These are phyloP conservation scores for Metschnikowia continentalis DNA, from an alignment of 805 yeast genomes.

Conservation along the genomic window DNA sequence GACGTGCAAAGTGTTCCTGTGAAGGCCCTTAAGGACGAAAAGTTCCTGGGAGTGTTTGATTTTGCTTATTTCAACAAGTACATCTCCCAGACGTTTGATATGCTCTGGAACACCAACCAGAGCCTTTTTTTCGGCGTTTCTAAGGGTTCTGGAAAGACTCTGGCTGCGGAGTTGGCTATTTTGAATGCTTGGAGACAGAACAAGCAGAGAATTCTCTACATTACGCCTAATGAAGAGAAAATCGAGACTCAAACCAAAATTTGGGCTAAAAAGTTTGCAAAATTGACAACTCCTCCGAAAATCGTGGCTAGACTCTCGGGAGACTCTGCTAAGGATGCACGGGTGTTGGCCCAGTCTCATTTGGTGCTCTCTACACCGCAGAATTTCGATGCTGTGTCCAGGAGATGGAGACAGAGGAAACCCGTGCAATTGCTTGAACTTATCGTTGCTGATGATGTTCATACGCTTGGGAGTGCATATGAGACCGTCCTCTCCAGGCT, in stretches of 20 bases:
- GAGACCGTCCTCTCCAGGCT: constrained; percentile 70
- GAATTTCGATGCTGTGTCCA: constrained; percentile 68
- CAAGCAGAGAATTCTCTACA: constrained; percentile 66
- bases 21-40: constrained; percentile 44
- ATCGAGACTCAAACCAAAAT: constrained; percentile 42
- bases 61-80: constrained; percentile 61
- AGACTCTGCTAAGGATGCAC: constrained; percentile 50
- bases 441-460: constrained; percentile 70
- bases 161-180: constrained; percentile 67
- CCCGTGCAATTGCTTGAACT: constrained; percentile 65
- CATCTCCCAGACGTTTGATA: constrained; percentile 67
- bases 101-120: constrained; percentile 54
- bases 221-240: constrained; percentile 58
- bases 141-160: constrained; percentile 74
- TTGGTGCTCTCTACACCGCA: constrained; percentile 72
- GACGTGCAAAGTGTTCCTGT: constrained; percentile 49
- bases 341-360: constrained; percentile 55
- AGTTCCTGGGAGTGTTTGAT: constrained; percentile 42
- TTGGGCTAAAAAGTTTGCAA: constrained; percentile 53
- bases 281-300: constrained; percentile 52
- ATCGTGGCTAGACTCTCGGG: constrained; percentile 50
- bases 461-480: constrained; percentile 62
- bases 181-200: constrained; percentile 68
- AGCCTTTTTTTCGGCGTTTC: constrained; percentile 66
- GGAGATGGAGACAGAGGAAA: constrained; percentile 79